Percentiles rank a stretch among this genome's conserved stretches.
Conservation (phyloP, 2,329 filamentous ascomycete genomes). For the Celoporthe dispersa region DNA sequence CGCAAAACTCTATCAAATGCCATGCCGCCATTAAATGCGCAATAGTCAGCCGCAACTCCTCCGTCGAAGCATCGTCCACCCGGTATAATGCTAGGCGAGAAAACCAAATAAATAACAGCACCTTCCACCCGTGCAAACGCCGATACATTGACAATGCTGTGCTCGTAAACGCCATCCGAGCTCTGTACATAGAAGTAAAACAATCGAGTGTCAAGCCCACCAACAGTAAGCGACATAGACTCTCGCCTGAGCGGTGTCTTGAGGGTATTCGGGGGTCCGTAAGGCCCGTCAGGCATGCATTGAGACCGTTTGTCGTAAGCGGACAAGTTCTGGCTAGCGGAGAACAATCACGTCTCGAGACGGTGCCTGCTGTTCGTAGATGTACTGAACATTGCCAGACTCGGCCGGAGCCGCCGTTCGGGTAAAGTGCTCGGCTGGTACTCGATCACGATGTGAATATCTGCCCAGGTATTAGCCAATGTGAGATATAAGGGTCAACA, state of each 20-base stretch:
- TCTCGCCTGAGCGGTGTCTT: neutral
- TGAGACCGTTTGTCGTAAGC: neutral
- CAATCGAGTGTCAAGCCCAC: neutral
- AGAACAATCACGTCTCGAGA: constrained; percentile 22
- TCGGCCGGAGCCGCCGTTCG: constrained; percentile 6
- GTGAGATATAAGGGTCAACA: neutral
- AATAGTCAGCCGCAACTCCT: neutral
- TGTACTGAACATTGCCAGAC: constrained; percentile 19
- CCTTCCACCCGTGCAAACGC: neutral
- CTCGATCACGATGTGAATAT: constrained; percentile 15
- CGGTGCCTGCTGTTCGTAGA: constrained; percentile 26
- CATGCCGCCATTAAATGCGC: neutral
- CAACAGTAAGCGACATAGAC: neutral
- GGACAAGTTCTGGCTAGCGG: neutral
- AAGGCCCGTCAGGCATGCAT: neutral
- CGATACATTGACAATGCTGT: neutral
- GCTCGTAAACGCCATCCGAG: neutral
- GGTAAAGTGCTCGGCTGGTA: constrained; percentile 7
- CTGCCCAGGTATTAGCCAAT: constrained; percentile 23
- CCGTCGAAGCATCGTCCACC: neutral
- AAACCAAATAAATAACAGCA: neutral
- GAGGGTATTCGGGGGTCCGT: neutral
- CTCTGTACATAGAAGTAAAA: neutral
- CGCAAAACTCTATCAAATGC: constrained; percentile 7
- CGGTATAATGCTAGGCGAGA: neutral